phyloP scores from a whole-genome alignment of 768 basidiomycete genomes.

The Pulveroboletus sp. region DNA sequence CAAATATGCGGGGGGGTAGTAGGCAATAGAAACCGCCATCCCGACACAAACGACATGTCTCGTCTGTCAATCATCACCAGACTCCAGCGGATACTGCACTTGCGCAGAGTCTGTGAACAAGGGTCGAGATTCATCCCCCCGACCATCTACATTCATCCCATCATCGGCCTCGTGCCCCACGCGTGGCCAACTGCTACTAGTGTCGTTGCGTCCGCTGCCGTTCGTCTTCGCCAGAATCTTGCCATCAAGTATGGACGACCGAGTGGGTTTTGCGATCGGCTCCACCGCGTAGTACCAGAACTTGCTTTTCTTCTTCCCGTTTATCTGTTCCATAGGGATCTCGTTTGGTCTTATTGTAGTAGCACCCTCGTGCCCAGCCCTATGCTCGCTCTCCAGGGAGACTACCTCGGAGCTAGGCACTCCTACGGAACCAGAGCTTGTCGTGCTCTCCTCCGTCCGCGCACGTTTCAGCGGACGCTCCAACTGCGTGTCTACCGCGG shows the following conservation, averaged over 20 bases:
- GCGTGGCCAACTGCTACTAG: slow-evolving; percentile 6
- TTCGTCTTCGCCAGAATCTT: slow-evolving; percentile 18
- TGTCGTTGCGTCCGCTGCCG: slow-evolving; percentile 16
- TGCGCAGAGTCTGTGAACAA: slow-evolving; percentile 4
- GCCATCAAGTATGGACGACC: slow-evolving; percentile 9
- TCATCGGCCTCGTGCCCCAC: neutral
- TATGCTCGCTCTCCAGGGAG: slow-evolving; percentile 34
- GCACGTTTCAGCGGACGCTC: slow-evolving; percentile 65
- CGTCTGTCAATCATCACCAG: slow-evolving; percentile 8
- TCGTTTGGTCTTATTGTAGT: slow-evolving; percentile 69
- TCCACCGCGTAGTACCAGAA: slow-evolving; percentile 90
- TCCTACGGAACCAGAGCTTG: slow-evolving; percentile 44
- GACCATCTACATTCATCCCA: slow-evolving; percentile 24
- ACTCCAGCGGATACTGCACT: slow-evolving; percentile 7
- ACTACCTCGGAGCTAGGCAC: slow-evolving; percentile 25
- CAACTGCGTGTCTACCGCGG: slow-evolving; percentile 43
- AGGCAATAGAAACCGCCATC: slow-evolving; percentile 21
- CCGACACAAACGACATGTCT: slow-evolving; percentile 1
- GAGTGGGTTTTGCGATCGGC: slow-evolving; percentile 41
- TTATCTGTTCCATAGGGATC: slow-evolving; percentile 67
- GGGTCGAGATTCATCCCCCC: slow-evolving; percentile 11
- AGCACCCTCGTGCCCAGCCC: slow-evolving; percentile 52
- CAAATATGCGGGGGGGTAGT: slow-evolving; percentile 25
- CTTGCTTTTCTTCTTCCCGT: slow-evolving; percentile 80
- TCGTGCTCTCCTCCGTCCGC: slow-evolving; percentile 69